Conservation (phyloP, 1,284 basidiomycete genomes). For the Amylostereum chailletii region DNA sequence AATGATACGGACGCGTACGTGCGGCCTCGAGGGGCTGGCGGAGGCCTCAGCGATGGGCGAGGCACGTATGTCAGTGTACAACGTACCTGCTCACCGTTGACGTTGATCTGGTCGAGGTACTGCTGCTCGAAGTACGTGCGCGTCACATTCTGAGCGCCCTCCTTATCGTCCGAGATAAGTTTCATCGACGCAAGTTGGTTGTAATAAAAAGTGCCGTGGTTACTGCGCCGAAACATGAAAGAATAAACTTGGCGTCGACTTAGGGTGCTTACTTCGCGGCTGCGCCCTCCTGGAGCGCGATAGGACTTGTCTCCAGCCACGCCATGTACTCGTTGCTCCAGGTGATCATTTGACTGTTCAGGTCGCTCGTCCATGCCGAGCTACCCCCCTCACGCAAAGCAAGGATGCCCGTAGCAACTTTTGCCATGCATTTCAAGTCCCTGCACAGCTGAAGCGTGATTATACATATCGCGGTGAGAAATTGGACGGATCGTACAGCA, state of each 20-base stretch:
- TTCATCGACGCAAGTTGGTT: slow-evolving; percentile 31
- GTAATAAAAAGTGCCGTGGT: slow-evolving; percentile 14
- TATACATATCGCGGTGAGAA: not conserved
- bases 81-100: slow-evolving; percentile 39
- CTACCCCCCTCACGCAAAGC: slow-evolving; percentile 41
- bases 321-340: slow-evolving; percentile 43
- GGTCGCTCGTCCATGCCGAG: slow-evolving; percentile 42
- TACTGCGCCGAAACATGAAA: not conserved
- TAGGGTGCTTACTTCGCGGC: slow-evolving; percentile 34
- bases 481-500: slow-evolving; percentile 26
- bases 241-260: not conserved
- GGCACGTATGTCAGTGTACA: not conserved
- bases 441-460: not conserved
- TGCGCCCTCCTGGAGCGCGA: slow-evolving; percentile 33
- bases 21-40: slow-evolving; percentile 13
- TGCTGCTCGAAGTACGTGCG: slow-evolving; percentile 35
- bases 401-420: slow-evolving; percentile 46
- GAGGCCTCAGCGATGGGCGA: not conserved
- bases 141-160: slow-evolving; percentile 30
- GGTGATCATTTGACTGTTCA: slow-evolving; percentile 33
- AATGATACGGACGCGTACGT: slow-evolving; percentile 18
- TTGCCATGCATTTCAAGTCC: slow-evolving; percentile 39
- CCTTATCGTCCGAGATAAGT: slow-evolving; percentile 26
- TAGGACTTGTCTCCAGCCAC: slow-evolving; percentile 42
- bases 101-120: slow-evolving; percentile 45